phyloP scores from a whole-genome alignment of 148 eudicot species.

The Linanthus parryae region DNA sequence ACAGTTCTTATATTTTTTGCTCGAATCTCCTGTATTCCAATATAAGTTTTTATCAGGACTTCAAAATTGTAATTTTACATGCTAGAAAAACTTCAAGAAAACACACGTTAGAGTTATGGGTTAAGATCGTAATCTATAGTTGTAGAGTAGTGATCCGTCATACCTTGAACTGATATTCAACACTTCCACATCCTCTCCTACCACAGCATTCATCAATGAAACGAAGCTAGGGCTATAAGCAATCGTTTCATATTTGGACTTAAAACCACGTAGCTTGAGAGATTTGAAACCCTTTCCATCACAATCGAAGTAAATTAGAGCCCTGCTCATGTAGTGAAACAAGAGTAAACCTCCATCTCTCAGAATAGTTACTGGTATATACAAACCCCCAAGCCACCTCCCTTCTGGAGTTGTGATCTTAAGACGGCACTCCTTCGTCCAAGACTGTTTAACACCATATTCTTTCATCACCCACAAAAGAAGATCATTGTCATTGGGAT shows the following conservation, averaged over 20 bases:
- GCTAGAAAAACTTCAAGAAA: no score
- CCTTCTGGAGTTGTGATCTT: not conserved
- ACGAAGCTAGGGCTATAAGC: constrained; percentile 16
- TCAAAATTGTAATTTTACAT: no score
- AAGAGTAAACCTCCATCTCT: constrained; percentile 15
- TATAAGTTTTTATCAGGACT: no score
- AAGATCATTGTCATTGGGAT: not conserved
- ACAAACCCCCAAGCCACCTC: not conserved
- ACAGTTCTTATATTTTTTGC: no score
- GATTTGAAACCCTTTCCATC: not conserved
- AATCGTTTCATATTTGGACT: not conserved
- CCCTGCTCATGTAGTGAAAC: not conserved
- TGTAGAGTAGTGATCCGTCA: no score
- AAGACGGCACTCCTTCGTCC: constrained; percentile 13
- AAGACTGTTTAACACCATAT: constrained; percentile 14
- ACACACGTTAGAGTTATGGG: no score
- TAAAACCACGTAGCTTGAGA: not conserved
- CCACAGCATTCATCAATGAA: no score
- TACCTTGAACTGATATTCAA: no score
- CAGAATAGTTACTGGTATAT: constrained; percentile 9
- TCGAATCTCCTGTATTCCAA: no score
- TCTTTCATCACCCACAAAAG: constrained; percentile 18
- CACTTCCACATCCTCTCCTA: no score
- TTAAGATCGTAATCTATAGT: no score
- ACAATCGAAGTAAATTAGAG: constrained; percentile 11